Conservation (phyloP, 2,329 filamentous ascomycete genomes). For the Blastomyces silverae region DNA sequence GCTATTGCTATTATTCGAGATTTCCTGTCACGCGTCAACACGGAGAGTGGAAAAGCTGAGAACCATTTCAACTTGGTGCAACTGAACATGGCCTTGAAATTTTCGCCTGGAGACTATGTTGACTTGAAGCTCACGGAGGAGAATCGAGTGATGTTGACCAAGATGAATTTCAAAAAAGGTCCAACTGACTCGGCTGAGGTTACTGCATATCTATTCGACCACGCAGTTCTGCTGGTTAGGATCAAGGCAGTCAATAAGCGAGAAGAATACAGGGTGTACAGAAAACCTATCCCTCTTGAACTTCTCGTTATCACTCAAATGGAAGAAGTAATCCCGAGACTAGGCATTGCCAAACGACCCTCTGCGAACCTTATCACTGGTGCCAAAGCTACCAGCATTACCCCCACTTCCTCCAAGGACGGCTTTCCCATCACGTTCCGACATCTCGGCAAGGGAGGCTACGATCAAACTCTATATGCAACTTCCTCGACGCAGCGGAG, state of each 20-base stretch:
- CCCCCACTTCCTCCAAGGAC: conserved; percentile 54
- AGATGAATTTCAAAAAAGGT: conserved; percentile 87
- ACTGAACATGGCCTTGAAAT: conserved; percentile 85
- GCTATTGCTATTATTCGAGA: conserved; percentile 81
- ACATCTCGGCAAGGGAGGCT: conserved; percentile 90
- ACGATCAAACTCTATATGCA: conserved; percentile 83
- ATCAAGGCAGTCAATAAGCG: conserved; percentile 88
- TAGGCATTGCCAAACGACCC: conserved; percentile 74
- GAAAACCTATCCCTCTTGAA: conserved; percentile 90
- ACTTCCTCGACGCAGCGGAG: conserved; percentile 77
- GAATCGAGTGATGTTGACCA: conserved; percentile 86
- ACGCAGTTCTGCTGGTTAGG: conserved; percentile 84
- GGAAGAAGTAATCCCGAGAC: conserved; percentile 83
- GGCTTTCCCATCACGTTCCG: conserved; percentile 94
- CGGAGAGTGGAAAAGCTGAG: conserved; percentile 92
- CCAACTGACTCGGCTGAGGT: conserved; percentile 84
- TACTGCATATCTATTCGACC: conserved; percentile 91
- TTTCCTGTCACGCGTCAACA: conserved; percentile 79
- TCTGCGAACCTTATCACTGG: conserved; percentile 66
- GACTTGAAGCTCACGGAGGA: conserved; percentile 93
- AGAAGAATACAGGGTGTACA: conserved; percentile 91
- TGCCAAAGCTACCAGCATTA: conserved; percentile 47
- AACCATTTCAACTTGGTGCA: conserved; percentile 94
- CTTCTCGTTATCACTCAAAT: conserved; percentile 90
- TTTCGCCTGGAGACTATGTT: conserved; percentile 80